Evolutionary conservation across 306 rosid species (phyloP), one percentile per base, ranked within the genome.

Genomic region (Dryas drummondii): DNA sequence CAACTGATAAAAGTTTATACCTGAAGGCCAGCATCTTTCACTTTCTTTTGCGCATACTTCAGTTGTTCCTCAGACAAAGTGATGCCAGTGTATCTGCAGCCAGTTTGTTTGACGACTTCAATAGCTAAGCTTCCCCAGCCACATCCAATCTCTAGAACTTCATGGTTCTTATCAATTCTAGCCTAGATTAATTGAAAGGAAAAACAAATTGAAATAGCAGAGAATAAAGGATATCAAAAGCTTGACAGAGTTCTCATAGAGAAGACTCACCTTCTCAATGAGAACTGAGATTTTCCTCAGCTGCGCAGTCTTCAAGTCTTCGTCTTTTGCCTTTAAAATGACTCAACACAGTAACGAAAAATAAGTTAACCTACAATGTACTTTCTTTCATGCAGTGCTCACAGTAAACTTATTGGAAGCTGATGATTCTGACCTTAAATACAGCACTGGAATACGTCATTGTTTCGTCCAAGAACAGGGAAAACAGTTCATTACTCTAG

Each of bases 101-200:
- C 93, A 2, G 97, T 91, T 87, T 44, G 83, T 65, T 84, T 86
- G 64, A 87, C 94, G 32, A 90, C 89, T 88, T 94, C 93, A 54
- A 94, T 88, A 50, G 96, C 96, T 85, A 94, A 83, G 78, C 88
- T 86, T 73, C 98, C 98, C 98, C 98, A 94, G 55, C 98, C 97
- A 5, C 91, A 86, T 48, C 98, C 97, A 16, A 94, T 88, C 75
- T 94, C 98, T 52, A 94, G 91, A 62, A 91, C 88, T 75, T 90
- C 90, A 90, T 91, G 98, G 44, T 86, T 82, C 79, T 70, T 79
- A 0, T 75, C 86, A 67, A 94, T 83, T 82, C 82, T 87, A 42
- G 93, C 91, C 98, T 91, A 50, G 14, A 64, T 76, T 66, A 52
- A 79, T 55, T 44, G 15, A 70, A 48, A 56, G 40, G 14, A 64